phyloP scores from a whole-genome alignment of 2,329 filamentous ascomycete genomes.

The Diaporthe batatas region DNA sequence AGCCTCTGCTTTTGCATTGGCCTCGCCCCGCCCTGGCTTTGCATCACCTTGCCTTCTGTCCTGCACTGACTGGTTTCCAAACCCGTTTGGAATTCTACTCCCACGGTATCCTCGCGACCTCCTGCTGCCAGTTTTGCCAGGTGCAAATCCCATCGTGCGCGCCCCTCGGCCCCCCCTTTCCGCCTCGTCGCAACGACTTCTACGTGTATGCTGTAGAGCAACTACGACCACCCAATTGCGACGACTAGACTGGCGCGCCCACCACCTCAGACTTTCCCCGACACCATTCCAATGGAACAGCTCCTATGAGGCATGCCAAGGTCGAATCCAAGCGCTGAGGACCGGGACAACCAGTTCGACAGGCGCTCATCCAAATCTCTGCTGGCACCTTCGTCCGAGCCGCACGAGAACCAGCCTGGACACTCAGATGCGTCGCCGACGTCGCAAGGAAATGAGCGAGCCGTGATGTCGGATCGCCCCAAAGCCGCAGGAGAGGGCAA shows the following conservation, averaged over 20 bases:
- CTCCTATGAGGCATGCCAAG: conserved; percentile 43
- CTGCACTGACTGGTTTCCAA: conserved; percentile 23
- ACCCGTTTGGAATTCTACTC: conserved; percentile 6
- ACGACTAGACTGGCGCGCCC: conserved; percentile 10
- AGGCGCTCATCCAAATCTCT: conserved; percentile 28
- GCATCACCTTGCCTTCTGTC: conserved; percentile 25
- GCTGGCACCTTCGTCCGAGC: conserved; percentile 11
- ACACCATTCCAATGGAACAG: conserved; percentile 29
- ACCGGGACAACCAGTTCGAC: conserved; percentile 36
- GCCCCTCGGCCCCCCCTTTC: neutral
- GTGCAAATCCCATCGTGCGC: conserved; percentile 26
- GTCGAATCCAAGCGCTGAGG: conserved; percentile 40
- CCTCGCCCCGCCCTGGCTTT: conserved; percentile 7
- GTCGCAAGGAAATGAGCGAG: conserved; percentile 39
- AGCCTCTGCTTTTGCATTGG: conserved; percentile 5
- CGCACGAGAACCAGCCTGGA: conserved; percentile 27
- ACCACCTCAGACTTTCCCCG: neutral
- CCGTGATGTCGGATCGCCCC: conserved; percentile 40
- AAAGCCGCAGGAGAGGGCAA: conserved; percentile 37
- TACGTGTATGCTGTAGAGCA: conserved; percentile 31
- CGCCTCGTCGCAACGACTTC: conserved; percentile 18
- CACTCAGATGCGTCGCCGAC: conserved; percentile 20
- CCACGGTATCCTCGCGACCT: conserved; percentile 4
- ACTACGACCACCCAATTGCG: conserved; percentile 16
- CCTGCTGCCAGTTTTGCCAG: conserved; percentile 31